Conservation (phyloP, 805 yeast genomes). For the Scheffersomyces amazonensis region DNA sequence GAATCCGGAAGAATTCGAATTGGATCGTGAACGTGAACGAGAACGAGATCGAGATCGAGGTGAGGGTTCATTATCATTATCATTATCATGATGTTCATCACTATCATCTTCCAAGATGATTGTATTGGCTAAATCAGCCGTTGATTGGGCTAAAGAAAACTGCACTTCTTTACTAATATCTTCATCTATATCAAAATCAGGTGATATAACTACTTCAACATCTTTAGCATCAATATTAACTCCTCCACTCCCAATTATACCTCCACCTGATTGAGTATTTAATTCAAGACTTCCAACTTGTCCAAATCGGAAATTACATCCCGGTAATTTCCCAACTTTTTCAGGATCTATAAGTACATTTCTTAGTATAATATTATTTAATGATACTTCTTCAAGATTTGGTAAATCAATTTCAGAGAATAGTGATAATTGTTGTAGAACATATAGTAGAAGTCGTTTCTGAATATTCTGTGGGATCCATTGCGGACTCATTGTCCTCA, state of each 20-base stretch:
- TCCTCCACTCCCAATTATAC: slow-evolving; percentile 78
- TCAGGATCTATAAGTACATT: slow-evolving; percentile 74
- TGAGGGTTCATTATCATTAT: not conserved
- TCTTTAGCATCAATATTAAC: slow-evolving; percentile 59
- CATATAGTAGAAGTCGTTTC: slow-evolving; percentile 73
- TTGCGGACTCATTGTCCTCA: slow-evolving; percentile 27
- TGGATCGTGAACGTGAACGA: slow-evolving; percentile 1
- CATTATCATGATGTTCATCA: slow-evolving; percentile 11
- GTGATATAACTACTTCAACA: slow-evolving; percentile 43
- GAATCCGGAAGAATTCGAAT: slow-evolving; percentile 10
- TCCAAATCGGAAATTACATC: slow-evolving; percentile 61
- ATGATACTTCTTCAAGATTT: slow-evolving; percentile 71
- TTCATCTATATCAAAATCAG: slow-evolving; percentile 27
- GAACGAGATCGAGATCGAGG: not conserved
- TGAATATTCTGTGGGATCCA: slow-evolving; percentile 90
- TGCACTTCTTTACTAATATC: slow-evolving; percentile 30
- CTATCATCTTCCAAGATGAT: slow-evolving; percentile 37
- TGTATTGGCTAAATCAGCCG: slow-evolving; percentile 69
- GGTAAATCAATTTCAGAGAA: slow-evolving; percentile 82
- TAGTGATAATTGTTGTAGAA: slow-evolving; percentile 75
- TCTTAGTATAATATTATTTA: slow-evolving; percentile 49
- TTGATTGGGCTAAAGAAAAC: slow-evolving; percentile 66
- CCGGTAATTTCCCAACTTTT: slow-evolving; percentile 61
- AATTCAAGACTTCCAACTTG: slow-evolving; percentile 52
- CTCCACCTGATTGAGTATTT: slow-evolving; percentile 36